Percentiles rank a stretch among this genome's conserved stretches.
phyloP scores from a whole-genome alignment of 371 early-diverging fungal species.

The Mucor lusitanicus region DNA sequence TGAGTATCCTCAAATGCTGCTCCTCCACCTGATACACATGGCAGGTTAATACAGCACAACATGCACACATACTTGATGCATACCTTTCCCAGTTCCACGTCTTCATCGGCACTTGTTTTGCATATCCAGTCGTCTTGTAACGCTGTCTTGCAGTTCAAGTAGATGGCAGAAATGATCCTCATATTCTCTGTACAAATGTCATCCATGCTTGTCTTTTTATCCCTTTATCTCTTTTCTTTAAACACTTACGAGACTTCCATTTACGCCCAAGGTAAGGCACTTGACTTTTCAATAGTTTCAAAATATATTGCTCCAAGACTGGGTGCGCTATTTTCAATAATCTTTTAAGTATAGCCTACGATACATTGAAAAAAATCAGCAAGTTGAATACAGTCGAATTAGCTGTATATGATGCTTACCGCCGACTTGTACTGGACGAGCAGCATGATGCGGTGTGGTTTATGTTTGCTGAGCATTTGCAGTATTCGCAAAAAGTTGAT shows the following conservation, averaged over 20 bases:
- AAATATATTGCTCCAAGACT: conserved; percentile 68
- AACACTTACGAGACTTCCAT: conserved; percentile 73
- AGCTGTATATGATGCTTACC: conserved; percentile 31
- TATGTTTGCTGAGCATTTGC: conserved; percentile 80
- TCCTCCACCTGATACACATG: conserved; percentile 52
- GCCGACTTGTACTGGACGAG: conserved; percentile 84
- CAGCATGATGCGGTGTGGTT: conserved; percentile 71
- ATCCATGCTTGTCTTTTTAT: too few species aligned
- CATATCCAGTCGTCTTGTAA: conserved; percentile 76
- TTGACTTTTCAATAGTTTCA: conserved; percentile 80
- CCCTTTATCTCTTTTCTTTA: too few species aligned
- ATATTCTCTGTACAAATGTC: conserved; percentile 57
- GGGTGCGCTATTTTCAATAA: conserved; percentile 72
- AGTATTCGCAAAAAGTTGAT: conserved; percentile 75
- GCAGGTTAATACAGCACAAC: neutral
- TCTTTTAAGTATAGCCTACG: conserved; percentile 72
- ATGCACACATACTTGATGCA: neutral
- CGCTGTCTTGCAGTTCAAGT: conserved; percentile 64
- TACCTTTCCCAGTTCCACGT: conserved; percentile 73
- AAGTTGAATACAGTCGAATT: neutral
- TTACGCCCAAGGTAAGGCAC: conserved; percentile 80
- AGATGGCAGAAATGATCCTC: conserved; percentile 80
- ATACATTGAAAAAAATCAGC: neutral
- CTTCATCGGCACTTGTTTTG: conserved; percentile 64
- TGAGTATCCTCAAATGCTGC: conserved; percentile 62